phyloP scores from a whole-genome alignment of 2,329 filamentous ascomycete species.

The Alternaria brassicae region DNA sequence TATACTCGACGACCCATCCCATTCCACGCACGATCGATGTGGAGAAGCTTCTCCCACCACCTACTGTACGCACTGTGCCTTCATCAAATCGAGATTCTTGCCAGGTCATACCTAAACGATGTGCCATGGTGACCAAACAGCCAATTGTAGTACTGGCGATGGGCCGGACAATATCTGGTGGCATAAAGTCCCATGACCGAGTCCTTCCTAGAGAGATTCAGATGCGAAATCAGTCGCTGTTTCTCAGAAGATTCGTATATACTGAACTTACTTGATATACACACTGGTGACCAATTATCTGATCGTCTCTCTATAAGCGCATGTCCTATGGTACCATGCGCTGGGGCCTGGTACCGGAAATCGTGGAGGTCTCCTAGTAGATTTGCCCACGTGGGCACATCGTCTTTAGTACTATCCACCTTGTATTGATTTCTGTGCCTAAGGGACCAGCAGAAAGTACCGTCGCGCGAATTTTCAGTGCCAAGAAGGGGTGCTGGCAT shows the following conservation, averaged over 20 bases:
- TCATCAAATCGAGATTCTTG: neutral
- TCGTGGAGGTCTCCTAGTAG: neutral
- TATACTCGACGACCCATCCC: neutral
- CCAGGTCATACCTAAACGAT: slow-evolving; percentile 11
- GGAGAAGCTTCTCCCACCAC: neutral
- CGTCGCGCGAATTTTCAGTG: neutral
- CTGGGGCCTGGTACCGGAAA: neutral
- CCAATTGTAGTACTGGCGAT: slow-evolving; percentile 8
- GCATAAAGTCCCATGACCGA: slow-evolving; percentile 18
- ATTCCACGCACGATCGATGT: neutral
- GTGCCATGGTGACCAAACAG: slow-evolving; percentile 5
- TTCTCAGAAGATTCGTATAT: neutral
- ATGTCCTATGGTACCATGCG: neutral
- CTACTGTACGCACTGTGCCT: neutral
- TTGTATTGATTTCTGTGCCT: neutral
- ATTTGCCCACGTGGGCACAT: neutral
- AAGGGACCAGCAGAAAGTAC: neutral
- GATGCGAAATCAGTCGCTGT: neutral
- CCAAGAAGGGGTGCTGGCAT: neutral
- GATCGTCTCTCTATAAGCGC: neutral
- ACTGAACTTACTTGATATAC: neutral
- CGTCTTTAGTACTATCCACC: neutral
- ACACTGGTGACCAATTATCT: neutral
- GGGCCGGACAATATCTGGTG: slow-evolving; percentile 14
- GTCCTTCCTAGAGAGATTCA: neutral